Evolutionary conservation across 169 alveolate species (phyloP).

Genomic region (Eimeria sp.): DNA sequence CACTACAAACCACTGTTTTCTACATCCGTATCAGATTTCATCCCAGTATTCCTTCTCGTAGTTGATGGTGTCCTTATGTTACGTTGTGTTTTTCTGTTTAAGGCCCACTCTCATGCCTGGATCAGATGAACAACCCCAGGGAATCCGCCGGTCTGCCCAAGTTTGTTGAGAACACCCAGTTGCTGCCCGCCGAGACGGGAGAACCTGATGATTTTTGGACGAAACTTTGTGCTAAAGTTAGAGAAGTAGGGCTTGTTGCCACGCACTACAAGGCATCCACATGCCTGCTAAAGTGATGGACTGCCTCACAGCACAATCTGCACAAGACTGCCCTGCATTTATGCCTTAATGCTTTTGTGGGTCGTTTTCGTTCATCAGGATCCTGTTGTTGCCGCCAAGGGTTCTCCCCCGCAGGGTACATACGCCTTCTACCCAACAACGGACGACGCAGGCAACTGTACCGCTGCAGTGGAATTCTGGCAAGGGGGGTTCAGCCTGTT

Average conservation of each 20-base stretch:
- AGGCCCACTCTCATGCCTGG: constrained; percentile 1
- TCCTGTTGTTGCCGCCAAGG: neutral
- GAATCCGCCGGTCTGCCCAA: constrained; percentile 15
- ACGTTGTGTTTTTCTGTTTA: neutral
- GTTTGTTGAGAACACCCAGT: neutral
- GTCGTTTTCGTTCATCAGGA: neutral
- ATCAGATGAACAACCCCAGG: neutral
- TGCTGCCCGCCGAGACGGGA: too few relatives aligned
- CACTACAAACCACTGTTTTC: neutral
- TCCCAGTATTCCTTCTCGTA: too few relatives aligned
- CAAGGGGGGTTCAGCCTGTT: constrained; percentile 11
- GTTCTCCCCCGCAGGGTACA: neutral
- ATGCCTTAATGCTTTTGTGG: neutral
- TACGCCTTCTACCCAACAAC: neutral
- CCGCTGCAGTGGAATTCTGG: constrained; percentile 58
- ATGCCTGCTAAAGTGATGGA: neutral
- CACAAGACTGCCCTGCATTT: neutral
- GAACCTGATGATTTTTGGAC: neutral
- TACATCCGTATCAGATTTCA: neutral
- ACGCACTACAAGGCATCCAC: neutral
- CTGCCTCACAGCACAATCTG: neutral
- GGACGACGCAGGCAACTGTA: neutral
- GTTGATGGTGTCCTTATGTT: neutral
- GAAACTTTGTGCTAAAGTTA: neutral
- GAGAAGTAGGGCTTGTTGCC: neutral